Base-by-base conservation (phyloP, 371 early-diverging fungal species). In the Mortierella sp. region DNA sequence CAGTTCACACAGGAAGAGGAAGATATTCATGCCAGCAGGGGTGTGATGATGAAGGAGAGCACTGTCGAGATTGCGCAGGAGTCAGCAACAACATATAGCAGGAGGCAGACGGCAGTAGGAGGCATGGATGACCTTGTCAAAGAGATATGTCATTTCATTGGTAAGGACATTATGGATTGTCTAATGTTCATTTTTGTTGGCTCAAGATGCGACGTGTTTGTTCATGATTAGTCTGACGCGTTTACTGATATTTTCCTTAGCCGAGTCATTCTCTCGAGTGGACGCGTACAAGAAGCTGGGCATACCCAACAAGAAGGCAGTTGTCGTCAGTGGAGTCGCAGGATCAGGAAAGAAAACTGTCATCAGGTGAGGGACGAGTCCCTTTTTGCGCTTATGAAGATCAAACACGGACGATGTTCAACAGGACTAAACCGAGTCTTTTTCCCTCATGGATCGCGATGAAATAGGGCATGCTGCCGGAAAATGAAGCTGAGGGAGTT, bases 291-390 rank as follows among this genome's bases (percentile, higher is more conserved):
- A 53, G 29, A 68, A 66, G 2, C 61, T 83, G 31, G 70, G 64
- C 53, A 83, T 83, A 48, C 83, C 83, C 16, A 83, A 79, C 73
- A 79, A 55, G n/a, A 78, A 78, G 52, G 76, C 79, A 3, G 73
- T 64, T 0, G 64, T 83, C 29, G 47, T 83, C 40, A 75, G 79
- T 34, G 83, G 83, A 19, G 76, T 73, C 5, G 69, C 79, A 47
- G 83, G 83, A 22, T 75, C 83, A 6, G 83, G 83, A n/a, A 83
- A 83, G 65, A 78, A 83, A n/a, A 47, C 73, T 0, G 2, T 83
- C 11, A 58, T 75, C 10, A 65, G 58, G 77, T 73, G 70, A 34
- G 76, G 13, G 24, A 9, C 9, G 16, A 31, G 13, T 16, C 48
- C n/a, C 0, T 31, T 14, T 29, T 22, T n/a, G n/a, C n/a, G n/a